Evolutionary conservation across 192 early-diverging fungal genomes (phyloP), one percentile per base, ranked within the genome.

Genomic region (Paraglomus brasilianum): DNA sequence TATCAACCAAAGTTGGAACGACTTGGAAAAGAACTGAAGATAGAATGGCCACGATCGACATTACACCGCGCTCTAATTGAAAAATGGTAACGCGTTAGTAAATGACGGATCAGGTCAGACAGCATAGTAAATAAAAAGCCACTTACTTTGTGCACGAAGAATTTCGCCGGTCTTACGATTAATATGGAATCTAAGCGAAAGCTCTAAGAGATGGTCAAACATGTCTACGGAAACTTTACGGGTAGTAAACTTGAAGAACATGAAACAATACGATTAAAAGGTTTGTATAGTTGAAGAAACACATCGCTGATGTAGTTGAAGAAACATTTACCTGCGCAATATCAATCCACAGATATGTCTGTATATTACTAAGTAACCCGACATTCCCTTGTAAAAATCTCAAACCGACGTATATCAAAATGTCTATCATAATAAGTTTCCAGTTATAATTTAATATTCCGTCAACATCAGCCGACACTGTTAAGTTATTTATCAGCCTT

Each of bases 311-410:
- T n/a, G 11, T 9, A 19, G 38, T 42, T 41, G 19, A 39, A 47
- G 14, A 46, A 30, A 30, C 6, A 40, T 42, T 64, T 21, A 66
- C 64, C 77, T 95, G 92, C 10, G 88, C 87, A 0, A 96, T 89
- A 9, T 92, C 93, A 38, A 95, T 90, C 94, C 94, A 96, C 8
- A 89, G 78, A 51, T 88, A 81, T 66, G 80, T 86, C 76, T 94
- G 92, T 22, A 89, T 50, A 0, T 89, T 89, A 49, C 85, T 89
- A 38, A 95, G 72, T n/a, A 86, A 60, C 15, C 89, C 86, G 9
- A 84, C 85, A 59, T 77, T 82, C 5, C 92, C 62, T 46, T 79
- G 78, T 14, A 79, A 75, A 17, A 70, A 72, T n/a, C 78, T 58
- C 44, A 79, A 50, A 0, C 40, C 63, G n/a, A 79, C 74, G 52